phyloP scores from a whole-genome alignment of 1,284 basidiomycete species.

The Boletus albobrunnescens region DNA sequence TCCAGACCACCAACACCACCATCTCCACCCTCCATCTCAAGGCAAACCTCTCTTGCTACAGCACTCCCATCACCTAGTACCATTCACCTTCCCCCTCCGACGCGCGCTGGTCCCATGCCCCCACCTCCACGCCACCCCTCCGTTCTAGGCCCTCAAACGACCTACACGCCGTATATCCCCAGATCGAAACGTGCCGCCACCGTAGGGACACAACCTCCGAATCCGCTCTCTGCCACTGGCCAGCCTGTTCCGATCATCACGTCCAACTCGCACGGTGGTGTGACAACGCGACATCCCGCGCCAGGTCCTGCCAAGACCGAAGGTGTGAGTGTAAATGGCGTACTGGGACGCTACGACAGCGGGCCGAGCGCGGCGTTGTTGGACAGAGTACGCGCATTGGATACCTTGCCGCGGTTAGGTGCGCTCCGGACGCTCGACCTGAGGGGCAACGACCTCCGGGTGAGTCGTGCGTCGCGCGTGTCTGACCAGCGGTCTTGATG shows the following conservation, averaged over 20 bases:
- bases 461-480: slow-evolving; percentile 37
- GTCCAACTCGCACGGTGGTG: slow-evolving; percentile 70
- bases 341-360: slow-evolving; percentile 33
- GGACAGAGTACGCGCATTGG: slow-evolving; percentile 79
- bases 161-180: slow-evolving; percentile 79
- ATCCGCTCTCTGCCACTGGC: slow-evolving; percentile 53
- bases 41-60: too few species aligned
- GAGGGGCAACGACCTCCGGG: slow-evolving; percentile 86
- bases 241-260: slow-evolving; percentile 68
- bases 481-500: slow-evolving; percentile 1
- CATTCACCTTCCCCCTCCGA: slow-evolving; percentile 33
- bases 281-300: slow-evolving; percentile 63
- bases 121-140: slow-evolving; percentile 56
- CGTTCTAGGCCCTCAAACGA: slow-evolving; percentile 54
- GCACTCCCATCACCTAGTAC: too few species aligned
- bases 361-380: slow-evolving; percentile 71
- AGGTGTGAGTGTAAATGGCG: slow-evolving; percentile 14
- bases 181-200: slow-evolving; percentile 45
- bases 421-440: slow-evolving; percentile 86
- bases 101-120: slow-evolving; percentile 42
- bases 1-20: too few species aligned
- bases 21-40: too few species aligned
- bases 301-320: slow-evolving; percentile 2
- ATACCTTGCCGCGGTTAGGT: slow-evolving; percentile 80
- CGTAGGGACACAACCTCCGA: slow-evolving; percentile 24